These are phyloP conservation scores for Fusarium neocosmosporiellum DNA, from an alignment of 2,329 filamentous ascomycete genomes.

Conservation along the genomic window DNA sequence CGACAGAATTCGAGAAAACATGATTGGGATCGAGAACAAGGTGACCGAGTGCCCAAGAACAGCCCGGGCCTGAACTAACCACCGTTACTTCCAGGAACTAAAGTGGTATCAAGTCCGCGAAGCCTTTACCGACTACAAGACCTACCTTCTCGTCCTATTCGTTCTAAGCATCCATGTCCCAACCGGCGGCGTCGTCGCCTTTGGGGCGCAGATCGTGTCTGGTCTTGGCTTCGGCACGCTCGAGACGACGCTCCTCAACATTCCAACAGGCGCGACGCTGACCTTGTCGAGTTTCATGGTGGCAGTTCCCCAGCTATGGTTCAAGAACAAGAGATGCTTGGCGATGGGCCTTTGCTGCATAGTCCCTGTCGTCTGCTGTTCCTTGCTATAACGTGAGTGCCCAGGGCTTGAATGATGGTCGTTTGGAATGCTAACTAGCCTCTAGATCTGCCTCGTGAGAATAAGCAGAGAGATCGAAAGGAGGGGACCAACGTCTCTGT, in stretches of 20 bases:
- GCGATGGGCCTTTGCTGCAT: conserved; percentile 19
- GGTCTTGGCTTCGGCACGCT: conserved; percentile 28
- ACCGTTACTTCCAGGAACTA: conserved; percentile 19
- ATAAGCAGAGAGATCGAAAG: neutral
- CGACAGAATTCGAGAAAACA: conserved; percentile 48
- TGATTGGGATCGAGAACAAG: conserved; percentile 49
- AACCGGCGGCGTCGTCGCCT: conserved; percentile 48
- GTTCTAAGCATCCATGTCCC: conserved; percentile 43
- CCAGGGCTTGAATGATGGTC: neutral
- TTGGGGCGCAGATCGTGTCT: conserved; percentile 52
- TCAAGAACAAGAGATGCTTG: conserved; percentile 22
- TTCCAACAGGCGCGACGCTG: conserved; percentile 9
- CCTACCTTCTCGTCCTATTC: conserved; percentile 45
- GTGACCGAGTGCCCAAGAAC: neutral
- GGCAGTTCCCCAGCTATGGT: conserved; percentile 18
- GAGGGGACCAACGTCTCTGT: neutral
- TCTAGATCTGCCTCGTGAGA: conserved; percentile 45
- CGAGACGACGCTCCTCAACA: conserved; percentile 20
- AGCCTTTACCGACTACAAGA: conserved; percentile 47
- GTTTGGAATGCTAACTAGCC: neutral
- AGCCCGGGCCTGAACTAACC: neutral
- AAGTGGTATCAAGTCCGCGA: conserved; percentile 47
- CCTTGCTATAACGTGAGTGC: neutral
- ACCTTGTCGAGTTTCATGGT: conserved; percentile 3
- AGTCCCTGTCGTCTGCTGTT: conserved; percentile 15